Evolutionary conservation across 495 filamentous ascomycete species (phyloP).

Genomic region (Aspergillus kassunensis): DNA sequence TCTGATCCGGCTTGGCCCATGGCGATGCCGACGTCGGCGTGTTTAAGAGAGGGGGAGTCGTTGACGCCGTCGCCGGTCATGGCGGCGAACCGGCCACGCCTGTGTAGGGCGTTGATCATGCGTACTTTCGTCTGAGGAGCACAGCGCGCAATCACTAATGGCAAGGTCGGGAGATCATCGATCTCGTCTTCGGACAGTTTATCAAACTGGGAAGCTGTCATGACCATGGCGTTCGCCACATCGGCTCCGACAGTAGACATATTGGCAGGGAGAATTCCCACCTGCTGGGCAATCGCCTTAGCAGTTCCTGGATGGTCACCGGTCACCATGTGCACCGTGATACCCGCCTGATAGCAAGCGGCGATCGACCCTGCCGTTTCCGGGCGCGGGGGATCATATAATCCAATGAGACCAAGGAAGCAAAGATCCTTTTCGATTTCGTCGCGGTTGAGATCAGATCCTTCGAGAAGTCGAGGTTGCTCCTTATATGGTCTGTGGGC

Average conservation of each 20-base stretch:
- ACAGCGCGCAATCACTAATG: slow-evolving; percentile 67
- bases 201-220: slow-evolving; percentile 67
- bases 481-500: slow-evolving; percentile 34
- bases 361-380: slow-evolving; percentile 50
- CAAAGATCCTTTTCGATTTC: slow-evolving; percentile 55
- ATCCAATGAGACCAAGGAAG: slow-evolving; percentile 66
- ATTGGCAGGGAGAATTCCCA: slow-evolving; percentile 59
- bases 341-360: slow-evolving; percentile 60
- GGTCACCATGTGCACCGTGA: slow-evolving; percentile 70
- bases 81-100: slow-evolving; percentile 60
- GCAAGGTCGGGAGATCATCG: slow-evolving; percentile 60
- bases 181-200: slow-evolving; percentile 59
- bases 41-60: slow-evolving; percentile 75
- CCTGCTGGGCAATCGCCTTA: slow-evolving; percentile 58
- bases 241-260: slow-evolving; percentile 47
- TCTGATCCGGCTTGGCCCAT: slow-evolving; percentile 79
- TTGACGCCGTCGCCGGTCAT: slow-evolving; percentile 91
- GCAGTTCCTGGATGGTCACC: slow-evolving; percentile 65
- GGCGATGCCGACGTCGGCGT: slow-evolving; percentile 80
- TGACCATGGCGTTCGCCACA: slow-evolving; percentile 59
- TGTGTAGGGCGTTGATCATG: slow-evolving; percentile 72
- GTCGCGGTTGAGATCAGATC: slow-evolving; percentile 43
- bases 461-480: slow-evolving; percentile 21
- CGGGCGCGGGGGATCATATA: slow-evolving; percentile 68
- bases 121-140: slow-evolving; percentile 70